These are phyloP conservation scores for Alternaria metachromatica DNA, from an alignment of 2,329 filamentous ascomycete species.

Conservation along the genomic window DNA sequence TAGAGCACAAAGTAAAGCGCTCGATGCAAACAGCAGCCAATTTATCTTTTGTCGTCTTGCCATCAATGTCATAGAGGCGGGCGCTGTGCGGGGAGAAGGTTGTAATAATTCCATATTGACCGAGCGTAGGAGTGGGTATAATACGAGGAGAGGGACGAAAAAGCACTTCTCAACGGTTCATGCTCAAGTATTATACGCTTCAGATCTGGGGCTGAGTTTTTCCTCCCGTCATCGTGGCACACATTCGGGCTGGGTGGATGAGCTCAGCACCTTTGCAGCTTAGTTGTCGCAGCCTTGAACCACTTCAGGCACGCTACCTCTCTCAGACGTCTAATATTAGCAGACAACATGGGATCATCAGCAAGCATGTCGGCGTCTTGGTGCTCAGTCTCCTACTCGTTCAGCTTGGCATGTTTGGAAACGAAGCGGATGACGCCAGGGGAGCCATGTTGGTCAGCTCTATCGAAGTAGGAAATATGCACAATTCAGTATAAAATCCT, in stretches of 20 bases:
- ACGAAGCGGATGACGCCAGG: conserved; percentile 1
- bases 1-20: conserved; percentile 34
- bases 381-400: background rate
- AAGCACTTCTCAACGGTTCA: background rate
- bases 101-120: conserved; percentile 14
- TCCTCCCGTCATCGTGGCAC: conserved; percentile 19
- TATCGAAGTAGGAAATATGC: background rate
- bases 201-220: conserved; percentile 14
- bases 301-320: conserved; percentile 10
- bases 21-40: conserved; percentile 31
- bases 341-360: conserved; percentile 12
- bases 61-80: conserved; percentile 10
- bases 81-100: conserved; percentile 4
- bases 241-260: conserved; percentile 13
- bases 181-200: conserved; percentile 9
- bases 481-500: background rate
- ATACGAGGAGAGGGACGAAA: background rate
- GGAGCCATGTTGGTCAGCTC: conserved; percentile 3
- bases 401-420: background rate
- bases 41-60: conserved; percentile 4
- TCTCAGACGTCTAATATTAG: conserved; percentile 9
- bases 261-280: conserved; percentile 17
- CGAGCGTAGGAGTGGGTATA: background rate
- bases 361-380: conserved; percentile 3
- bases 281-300: conserved; percentile 17